phyloP scores from a whole-genome alignment of 1,284 basidiomycete genomes.

The Ceratobasidium theobromae region DNA sequence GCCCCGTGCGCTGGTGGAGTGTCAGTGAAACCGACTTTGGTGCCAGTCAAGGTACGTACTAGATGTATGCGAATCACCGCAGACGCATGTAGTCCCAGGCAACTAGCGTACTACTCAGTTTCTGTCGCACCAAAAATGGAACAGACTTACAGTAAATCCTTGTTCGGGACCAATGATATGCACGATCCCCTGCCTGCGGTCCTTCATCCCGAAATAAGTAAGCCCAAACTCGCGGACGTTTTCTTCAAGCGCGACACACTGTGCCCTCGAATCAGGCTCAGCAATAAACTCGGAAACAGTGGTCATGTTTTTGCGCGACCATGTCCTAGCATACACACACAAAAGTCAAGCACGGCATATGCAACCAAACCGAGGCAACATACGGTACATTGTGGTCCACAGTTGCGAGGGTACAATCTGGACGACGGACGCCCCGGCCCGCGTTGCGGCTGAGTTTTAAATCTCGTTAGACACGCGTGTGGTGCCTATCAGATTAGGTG shows the following conservation, averaged over 20 bases:
- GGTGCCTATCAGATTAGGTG: slow-evolving; percentile 17
- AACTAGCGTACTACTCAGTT: slow-evolving; percentile 53
- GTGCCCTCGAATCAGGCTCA: slow-evolving; percentile 90
- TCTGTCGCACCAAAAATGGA: background rate
- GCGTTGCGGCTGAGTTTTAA: slow-evolving; percentile 66
- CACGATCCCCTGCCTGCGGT: slow-evolving; percentile 90
- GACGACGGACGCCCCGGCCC: slow-evolving; percentile 77
- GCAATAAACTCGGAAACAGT: slow-evolving; percentile 76
- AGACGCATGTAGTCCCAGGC: slow-evolving; percentile 93
- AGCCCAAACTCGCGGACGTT: slow-evolving; percentile 95
- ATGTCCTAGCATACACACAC: slow-evolving; percentile 56
- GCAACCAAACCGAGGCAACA: slow-evolving; percentile 48
- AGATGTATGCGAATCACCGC: slow-evolving; percentile 93
- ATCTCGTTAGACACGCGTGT: slow-evolving; percentile 3
- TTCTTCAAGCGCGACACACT: slow-evolving; percentile 87
- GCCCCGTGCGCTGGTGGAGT: slow-evolving; percentile 78
- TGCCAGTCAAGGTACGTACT: slow-evolving; percentile 53
- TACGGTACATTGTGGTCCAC: slow-evolving; percentile 97
- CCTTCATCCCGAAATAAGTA: slow-evolving; percentile 93
- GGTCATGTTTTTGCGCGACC: slow-evolving; percentile 82
- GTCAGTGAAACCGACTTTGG: slow-evolving; percentile 12
- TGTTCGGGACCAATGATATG: slow-evolving; percentile 97
- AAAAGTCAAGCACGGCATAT: background rate
- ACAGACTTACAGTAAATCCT: slow-evolving; percentile 76
- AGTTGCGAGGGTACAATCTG: slow-evolving; percentile 93